A percentile compares a stretch with the other conserved stretches of the same genome.
Conservation (phyloP, 2,329 filamentous ascomycete genomes). For the Ophiostoma sp. region DNA sequence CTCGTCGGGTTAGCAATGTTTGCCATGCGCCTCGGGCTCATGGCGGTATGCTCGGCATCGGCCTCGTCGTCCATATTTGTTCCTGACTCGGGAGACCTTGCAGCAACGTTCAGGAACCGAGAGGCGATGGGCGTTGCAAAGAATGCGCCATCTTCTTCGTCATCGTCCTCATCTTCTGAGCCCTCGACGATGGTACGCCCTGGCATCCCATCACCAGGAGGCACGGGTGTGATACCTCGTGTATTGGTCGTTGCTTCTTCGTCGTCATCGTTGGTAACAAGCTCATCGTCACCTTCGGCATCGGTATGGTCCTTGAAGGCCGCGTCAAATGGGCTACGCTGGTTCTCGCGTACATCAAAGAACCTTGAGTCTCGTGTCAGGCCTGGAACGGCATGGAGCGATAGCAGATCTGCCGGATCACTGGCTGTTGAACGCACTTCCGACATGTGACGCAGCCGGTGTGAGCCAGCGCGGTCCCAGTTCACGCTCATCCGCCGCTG, state of each 20-base stretch:
- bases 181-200: background rate
- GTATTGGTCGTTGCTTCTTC: constrained; percentile 33
- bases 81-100: constrained; percentile 25
- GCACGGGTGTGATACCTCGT: constrained; percentile 19
- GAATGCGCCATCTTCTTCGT: constrained; percentile 44
- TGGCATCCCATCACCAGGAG: background rate
- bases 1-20: constrained; percentile 14
- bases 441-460: constrained; percentile 46
- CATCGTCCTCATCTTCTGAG: constrained; percentile 43
- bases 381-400: constrained; percentile 40
- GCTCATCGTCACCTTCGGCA: constrained; percentile 82
- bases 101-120: constrained; percentile 24
- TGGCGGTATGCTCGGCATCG: background rate
- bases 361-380: constrained; percentile 32
- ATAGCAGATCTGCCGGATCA: constrained; percentile 58
- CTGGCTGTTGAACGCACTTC: constrained; percentile 57
- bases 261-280: constrained; percentile 74
- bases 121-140: constrained; percentile 48
- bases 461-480: constrained; percentile 40
- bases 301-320: constrained; percentile 62
- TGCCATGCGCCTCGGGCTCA: constrained; percentile 3
- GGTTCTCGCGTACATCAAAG: constrained; percentile 23
- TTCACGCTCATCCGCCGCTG: constrained; percentile 44
- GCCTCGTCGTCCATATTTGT: constrained; percentile 14
- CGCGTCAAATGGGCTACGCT: constrained; percentile 31